Conservation (phyloP, 179 eudicot genomes). For the Actinidia chinensis region DNA sequence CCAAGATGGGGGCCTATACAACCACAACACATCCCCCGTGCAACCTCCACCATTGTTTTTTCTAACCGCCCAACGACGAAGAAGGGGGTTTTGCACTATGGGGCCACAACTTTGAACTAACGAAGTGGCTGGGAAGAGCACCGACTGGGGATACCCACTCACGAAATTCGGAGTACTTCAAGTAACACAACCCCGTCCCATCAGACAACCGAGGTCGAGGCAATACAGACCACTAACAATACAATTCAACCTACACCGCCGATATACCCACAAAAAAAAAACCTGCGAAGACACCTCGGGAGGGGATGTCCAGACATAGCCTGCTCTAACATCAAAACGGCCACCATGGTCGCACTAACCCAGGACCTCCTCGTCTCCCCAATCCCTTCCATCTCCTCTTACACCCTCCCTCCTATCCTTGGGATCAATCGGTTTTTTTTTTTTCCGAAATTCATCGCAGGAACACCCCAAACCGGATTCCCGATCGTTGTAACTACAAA, state of each 20-base stretch:
- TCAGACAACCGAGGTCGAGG: slow-evolving; percentile 65
- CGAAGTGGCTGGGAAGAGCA: slow-evolving; percentile 77
- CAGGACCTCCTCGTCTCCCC: slow-evolving; percentile 50
- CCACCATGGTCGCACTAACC: slow-evolving; percentile 52
- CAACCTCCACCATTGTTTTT: slow-evolving; percentile 22
- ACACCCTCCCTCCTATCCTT: slow-evolving; percentile 64
- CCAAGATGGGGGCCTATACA: slow-evolving; percentile 44
- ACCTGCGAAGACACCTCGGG: slow-evolving; percentile 48
- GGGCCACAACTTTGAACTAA: slow-evolving; percentile 71
- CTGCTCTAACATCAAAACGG: slow-evolving; percentile 58
- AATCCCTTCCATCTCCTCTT: slow-evolving; percentile 55
- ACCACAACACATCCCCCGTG: slow-evolving; percentile 54
- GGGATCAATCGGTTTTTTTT: slow-evolving; percentile 45
- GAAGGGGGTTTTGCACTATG: slow-evolving; percentile 41
- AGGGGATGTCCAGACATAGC: slow-evolving; percentile 53
- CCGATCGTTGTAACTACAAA: too few species aligned
- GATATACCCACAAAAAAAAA: slow-evolving; percentile 43
- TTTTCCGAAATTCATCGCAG: slow-evolving; percentile 76
- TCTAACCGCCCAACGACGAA: slow-evolving; percentile 16
- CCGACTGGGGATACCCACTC: slow-evolving; percentile 66
- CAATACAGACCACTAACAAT: slow-evolving; percentile 50
- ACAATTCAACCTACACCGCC: slow-evolving; percentile 62
- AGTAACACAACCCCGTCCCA: slow-evolving; percentile 69
- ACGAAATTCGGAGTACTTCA: slow-evolving; percentile 43
- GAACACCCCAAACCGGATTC: slow-evolving; percentile 67